Conservation (phyloP, 116 monocot genomes). For the Trichopus zeylanicus region DNA sequence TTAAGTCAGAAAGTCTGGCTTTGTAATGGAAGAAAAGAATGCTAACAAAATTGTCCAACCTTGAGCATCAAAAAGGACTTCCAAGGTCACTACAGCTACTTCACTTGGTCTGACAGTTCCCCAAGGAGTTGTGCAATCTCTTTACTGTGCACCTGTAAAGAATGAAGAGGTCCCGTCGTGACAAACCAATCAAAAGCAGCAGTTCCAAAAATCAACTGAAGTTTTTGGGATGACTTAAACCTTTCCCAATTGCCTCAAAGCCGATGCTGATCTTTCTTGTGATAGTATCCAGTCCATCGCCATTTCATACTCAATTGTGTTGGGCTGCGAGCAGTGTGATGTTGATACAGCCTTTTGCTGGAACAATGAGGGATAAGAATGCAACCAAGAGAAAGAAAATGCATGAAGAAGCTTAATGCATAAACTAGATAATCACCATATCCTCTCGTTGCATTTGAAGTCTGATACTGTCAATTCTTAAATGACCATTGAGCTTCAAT, state of each 20-base stretch:
- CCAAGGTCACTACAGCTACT: no score
- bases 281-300: conserved; percentile 63
- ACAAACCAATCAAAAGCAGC: no score
- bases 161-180: no score
- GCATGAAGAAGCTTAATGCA: neutral
- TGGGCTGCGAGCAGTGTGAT: conserved; percentile 76
- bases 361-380: neutral
- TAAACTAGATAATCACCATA: conserved; percentile 25
- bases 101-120: no score
- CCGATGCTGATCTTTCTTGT: conserved; percentile 24
- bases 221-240: conserved; percentile 11
- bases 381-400: neutral
- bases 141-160: no score
- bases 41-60: no score
- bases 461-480: conserved; percentile 29
- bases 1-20: no score
- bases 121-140: no score
- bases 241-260: conserved; percentile 27
- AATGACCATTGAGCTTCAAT: conserved; percentile 33
- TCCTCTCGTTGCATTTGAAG: conserved; percentile 34
- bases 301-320: conserved; percentile 85
- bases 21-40: no score
- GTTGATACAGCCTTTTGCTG: conserved; percentile 74
- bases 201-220: no score
- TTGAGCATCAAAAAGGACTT: no score